Evolutionary conservation across 23 red algal genomes (phyloP), one percentile per base, ranked within the genome.

Genomic region (Chondrus crispus): DNA sequence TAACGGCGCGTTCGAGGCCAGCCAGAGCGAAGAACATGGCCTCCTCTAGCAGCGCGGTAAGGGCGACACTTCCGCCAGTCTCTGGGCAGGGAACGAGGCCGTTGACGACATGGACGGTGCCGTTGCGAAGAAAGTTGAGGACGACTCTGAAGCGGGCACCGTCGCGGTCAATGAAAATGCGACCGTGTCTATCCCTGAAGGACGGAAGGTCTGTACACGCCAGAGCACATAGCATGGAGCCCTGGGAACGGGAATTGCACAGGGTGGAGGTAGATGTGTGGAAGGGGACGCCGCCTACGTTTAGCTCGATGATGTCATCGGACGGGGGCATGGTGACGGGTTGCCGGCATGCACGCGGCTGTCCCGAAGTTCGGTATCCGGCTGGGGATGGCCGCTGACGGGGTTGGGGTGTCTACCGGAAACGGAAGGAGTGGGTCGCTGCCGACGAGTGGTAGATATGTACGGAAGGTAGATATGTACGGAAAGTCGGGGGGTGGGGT

Each of bases 101-200:
- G 18, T 66, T 32, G 29, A 63, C 85, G n/a, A 92, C 53, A 92
- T 92, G 88, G n/a, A 92, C 76, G 13, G 77, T 92, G 7, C 77
- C 77, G 24, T 43, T 68, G 26, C 90, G 40, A 44, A 93, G 57
- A 57, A 41, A 93, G 28, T 93, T 93, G 10, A 93, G 83, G 39
- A 93, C 75, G 58, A 66, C 48, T 7, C 84, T 33, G 63, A 93
- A 93, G 7, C 90, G 80, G n/a, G 47, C 46, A 9, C 90, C 90
- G 4, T 93, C 90, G 30, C 90, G 41, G 40, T 93, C 90, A 22
- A 93, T 74, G 84, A 93, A 93, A 37, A 86, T 58, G 60, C 40
- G 46, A 36, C 90, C 90, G 19, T 68, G 36, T 10, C 36, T 51
- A 69, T 93, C 90, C 83, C 29, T 78, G 28, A 20, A 37, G 9